A percentile compares a stretch with the other conserved stretches of the same genome.
These are phyloP conservation scores for Sparassis latifolia DNA, from an alignment of 1,284 basidiomycete genomes.

Conservation along the genomic window DNA sequence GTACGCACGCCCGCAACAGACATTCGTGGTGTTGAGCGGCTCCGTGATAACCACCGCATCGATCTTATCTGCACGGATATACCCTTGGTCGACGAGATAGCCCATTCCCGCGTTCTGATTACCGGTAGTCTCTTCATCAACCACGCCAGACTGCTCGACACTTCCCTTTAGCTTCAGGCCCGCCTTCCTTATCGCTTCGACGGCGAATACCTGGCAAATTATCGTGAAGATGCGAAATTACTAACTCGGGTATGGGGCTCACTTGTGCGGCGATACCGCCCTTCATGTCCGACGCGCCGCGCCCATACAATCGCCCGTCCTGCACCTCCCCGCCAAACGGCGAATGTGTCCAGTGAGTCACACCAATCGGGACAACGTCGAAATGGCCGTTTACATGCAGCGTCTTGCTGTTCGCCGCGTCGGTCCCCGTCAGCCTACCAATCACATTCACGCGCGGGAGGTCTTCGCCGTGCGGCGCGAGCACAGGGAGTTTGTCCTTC, in stretches of 20 bases:
- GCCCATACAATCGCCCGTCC: conserved; percentile 7
- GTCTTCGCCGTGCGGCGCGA: conserved; percentile 5
- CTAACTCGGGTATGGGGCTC: background rate
- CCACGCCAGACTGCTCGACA: conserved; percentile 8
- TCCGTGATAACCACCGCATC: conserved; percentile 10
- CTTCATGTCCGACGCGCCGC: conserved; percentile 7
- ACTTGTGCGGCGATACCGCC: conserved; percentile 10
- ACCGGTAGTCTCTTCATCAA: conserved; percentile 8
- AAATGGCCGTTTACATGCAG: conserved; percentile 7
- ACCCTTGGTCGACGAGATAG: conserved; percentile 6
- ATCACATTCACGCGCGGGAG: conserved; percentile 7
- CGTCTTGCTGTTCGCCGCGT: background rate
- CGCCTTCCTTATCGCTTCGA: conserved; percentile 6
- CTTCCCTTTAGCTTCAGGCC: conserved; percentile 6
- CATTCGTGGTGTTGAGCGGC: conserved; percentile 8
- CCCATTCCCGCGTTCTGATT: conserved; percentile 6
- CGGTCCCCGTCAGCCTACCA: conserved; percentile 1
- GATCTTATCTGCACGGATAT: conserved; percentile 6
- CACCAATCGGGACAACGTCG: conserved; percentile 7
- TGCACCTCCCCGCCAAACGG: conserved; percentile 7
- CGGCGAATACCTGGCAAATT: conserved; percentile 5
- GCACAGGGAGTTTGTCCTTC: conserved; percentile 1
- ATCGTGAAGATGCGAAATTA: background rate
- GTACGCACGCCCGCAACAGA: conserved; percentile 9
- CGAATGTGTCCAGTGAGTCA: conserved; percentile 1